These are phyloP conservation scores for Poa annua DNA, from an alignment of 176 grass and related monocot genomes.

Conservation along the genomic window DNA sequence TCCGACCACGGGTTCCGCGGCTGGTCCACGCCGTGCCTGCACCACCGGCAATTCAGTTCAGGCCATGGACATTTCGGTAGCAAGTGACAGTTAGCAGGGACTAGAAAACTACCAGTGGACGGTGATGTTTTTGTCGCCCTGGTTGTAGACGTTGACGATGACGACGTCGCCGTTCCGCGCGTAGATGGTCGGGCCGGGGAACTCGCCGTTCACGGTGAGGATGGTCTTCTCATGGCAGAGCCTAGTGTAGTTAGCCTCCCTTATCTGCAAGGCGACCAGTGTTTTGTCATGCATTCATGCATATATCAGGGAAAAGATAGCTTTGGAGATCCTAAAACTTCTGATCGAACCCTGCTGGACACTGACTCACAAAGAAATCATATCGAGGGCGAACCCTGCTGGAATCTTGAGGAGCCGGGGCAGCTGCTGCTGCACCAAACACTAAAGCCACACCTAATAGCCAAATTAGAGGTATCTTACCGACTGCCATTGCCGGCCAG, in stretches of 20 bases:
- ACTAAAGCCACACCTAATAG: slow-evolving; percentile 20
- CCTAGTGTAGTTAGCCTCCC: slow-evolving; percentile 54
- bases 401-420: slow-evolving; percentile 12
- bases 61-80: neutral
- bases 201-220: slow-evolving; percentile 70
- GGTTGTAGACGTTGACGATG: slow-evolving; percentile 70
- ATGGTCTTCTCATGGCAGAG: slow-evolving; percentile 66
- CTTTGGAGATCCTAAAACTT: neutral
- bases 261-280: slow-evolving; percentile 43
- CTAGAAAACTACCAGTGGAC: slow-evolving; percentile 54
- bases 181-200: slow-evolving; percentile 71
- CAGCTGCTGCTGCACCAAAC: slow-evolving; percentile 32
- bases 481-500: slow-evolving; percentile 24
- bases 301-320: too few species aligned
- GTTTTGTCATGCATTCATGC: slow-evolving; percentile 3
- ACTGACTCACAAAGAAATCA: slow-evolving; percentile 54
- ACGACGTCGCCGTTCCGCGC: slow-evolving; percentile 53
- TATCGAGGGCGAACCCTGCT: slow-evolving; percentile 36
- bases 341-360: neutral
- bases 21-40: slow-evolving; percentile 71
- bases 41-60: too few species aligned
- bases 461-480: slow-evolving; percentile 29
- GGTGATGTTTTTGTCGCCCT: slow-evolving; percentile 67
- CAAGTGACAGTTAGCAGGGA: too few species aligned
- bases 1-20: slow-evolving; percentile 49